A percentile compares a stretch with the other conserved stretches of the same genome.
These are phyloP conservation scores for Cyberlindnera xylosilytica DNA, from an alignment of 805 yeast genomes.

Conservation along the genomic window DNA sequence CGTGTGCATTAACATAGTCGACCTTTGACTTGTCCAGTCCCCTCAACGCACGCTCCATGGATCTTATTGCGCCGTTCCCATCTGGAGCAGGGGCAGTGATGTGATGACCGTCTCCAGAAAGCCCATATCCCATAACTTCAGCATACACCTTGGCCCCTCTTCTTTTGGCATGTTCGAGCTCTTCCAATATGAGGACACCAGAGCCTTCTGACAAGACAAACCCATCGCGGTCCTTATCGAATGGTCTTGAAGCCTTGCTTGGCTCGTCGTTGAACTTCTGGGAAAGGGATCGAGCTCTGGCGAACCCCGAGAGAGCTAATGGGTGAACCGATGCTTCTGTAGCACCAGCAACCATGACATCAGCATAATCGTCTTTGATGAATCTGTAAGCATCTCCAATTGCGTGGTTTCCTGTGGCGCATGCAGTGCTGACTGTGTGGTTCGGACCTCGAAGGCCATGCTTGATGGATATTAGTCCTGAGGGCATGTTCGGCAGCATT, in stretches of 20 bases:
- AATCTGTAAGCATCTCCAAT: conserved; percentile 90
- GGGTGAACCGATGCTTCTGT: conserved; percentile 88
- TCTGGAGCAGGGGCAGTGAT: conserved; percentile 85
- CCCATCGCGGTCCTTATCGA: conserved; percentile 75
- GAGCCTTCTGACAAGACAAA: conserved; percentile 94
- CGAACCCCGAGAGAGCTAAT: conserved; percentile 82
- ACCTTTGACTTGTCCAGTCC: conserved; percentile 46
- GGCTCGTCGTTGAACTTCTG: conserved; percentile 63
- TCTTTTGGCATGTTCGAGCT: conserved; percentile 64
- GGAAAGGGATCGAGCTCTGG: conserved; percentile 80
- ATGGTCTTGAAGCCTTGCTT: conserved; percentile 74
- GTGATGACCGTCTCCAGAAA: conserved; percentile 89
- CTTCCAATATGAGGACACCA: conserved; percentile 77
- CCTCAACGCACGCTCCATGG: conserved; percentile 75
- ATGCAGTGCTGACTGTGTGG: conserved; percentile 88
- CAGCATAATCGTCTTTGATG: conserved; percentile 74
- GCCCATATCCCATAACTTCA: conserved; percentile 83
- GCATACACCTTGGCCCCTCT: conserved; percentile 73
- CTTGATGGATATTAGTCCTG: conserved; percentile 82
- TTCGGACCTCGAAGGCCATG: conserved; percentile 80
- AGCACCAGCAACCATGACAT: conserved; percentile 93
- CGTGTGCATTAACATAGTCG: conserved; percentile 91
- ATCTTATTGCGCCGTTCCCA: conserved; percentile 80
- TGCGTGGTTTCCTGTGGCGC: conserved; percentile 94
- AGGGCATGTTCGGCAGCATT: conserved; percentile 87